Evolutionary conservation across 129 eudicot genomes (phyloP), one percentile per base, ranked within the genome.

Genomic region (Chrysanthemum seticuspe): DNA sequence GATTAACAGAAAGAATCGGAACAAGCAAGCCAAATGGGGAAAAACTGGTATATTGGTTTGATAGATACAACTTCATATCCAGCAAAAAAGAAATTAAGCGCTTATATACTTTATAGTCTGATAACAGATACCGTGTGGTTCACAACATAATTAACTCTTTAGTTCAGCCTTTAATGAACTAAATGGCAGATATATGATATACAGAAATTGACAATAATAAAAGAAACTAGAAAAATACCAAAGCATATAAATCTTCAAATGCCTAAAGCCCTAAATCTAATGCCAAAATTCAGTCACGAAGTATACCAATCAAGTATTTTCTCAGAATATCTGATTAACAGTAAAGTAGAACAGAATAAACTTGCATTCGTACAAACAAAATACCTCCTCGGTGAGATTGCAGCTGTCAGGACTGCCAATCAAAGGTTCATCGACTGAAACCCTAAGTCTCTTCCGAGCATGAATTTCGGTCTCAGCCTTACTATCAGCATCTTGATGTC

Each of bases 401-500:
- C 74, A 73, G 63, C 76, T 82, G 29, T 13, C 72, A 74, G 83
- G 77, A 58, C 78, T 74, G 60, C 25, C 74, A 72, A 55, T 45
- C 27, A 31, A 31, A 65, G 54, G 76, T 52, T 48, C 63, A 40
- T 78, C 73, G 48, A 78, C 66, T 45, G 62, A 63, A 62, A 77
- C 72, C 81, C 77, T 90, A 25, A n/a, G 82, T 73, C 87, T 87
- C 85, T 90, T 90, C 40, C 16, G 74, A 58, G 87, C 84, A 58
- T 44, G 82, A 12, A 68, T 40, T 52, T 52, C 78, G 2, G 67
- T 70, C 65, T 76, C 80, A 54, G 14, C 71, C 49, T 78, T 76
- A 54, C 34, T n/a, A 31, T 61, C 62, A 25, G 72, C 74, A 68
- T 70, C 76, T 8, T 80, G 73, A 65, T 29, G 13, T 62, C 45